These are phyloP conservation scores for Suhomyces chickasaworum DNA, from an alignment of 1,139 yeast genomes.

Conservation along the genomic window DNA sequence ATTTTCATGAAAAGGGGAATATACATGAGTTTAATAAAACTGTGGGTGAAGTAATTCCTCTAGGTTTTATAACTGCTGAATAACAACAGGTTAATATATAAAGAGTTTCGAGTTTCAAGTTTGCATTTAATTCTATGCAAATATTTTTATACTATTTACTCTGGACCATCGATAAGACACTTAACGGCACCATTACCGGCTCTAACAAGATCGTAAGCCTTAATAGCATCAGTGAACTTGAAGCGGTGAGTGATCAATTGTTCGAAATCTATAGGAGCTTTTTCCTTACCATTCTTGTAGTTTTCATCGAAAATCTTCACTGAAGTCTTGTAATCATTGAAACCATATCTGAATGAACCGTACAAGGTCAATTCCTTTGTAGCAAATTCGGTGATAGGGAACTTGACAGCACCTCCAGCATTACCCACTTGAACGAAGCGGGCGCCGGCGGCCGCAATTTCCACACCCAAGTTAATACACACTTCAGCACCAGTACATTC, in stretches of 20 bases:
- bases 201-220: slow-evolving; percentile 75
- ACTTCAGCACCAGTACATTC: slow-evolving; percentile 77
- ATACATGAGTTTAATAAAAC: no score
- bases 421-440: slow-evolving; percentile 75
- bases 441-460: slow-evolving; percentile 62
- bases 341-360: slow-evolving; percentile 83
- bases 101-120: not conserved
- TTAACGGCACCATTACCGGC: slow-evolving; percentile 48
- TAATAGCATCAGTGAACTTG: slow-evolving; percentile 70
- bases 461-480: slow-evolving; percentile 65
- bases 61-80: no score
- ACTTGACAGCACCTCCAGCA: slow-evolving; percentile 63
- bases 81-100: not conserved
- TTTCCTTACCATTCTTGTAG: slow-evolving; percentile 61
- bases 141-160: slow-evolving; percentile 17
- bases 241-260: slow-evolving; percentile 77
- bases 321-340: slow-evolving; percentile 75
- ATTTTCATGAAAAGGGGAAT: no score
- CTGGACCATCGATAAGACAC: slow-evolving; percentile 51
- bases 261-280: slow-evolving; percentile 45
- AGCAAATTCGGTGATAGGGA: slow-evolving; percentile 75
- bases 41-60: no score
- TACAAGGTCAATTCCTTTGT: slow-evolving; percentile 69
- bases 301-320: slow-evolving; percentile 63
- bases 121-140: not conserved